Evolutionary conservation across 2,329 filamentous ascomycete genomes (phyloP).

Genomic region (Beauveria sp.): DNA sequence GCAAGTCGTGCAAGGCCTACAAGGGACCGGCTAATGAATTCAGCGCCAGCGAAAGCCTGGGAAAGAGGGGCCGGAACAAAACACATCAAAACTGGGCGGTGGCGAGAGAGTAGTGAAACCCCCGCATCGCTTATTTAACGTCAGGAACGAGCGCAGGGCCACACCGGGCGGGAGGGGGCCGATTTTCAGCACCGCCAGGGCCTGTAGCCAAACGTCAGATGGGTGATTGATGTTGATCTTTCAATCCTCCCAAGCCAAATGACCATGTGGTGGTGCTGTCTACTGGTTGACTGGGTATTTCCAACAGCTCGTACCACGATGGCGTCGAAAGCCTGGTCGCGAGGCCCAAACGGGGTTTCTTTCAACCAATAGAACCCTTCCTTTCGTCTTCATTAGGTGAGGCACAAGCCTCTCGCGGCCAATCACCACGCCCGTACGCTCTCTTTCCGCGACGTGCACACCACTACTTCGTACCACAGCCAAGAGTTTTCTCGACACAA

Average conservation of each 20-base stretch:
- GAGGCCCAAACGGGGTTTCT: not conserved
- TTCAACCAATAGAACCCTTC: not conserved
- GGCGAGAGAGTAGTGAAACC: not conserved
- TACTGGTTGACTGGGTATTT: not conserved
- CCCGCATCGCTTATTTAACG: not conserved
- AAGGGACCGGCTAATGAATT: too few species aligned
- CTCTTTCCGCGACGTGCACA: not conserved
- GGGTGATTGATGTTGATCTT: not conserved
- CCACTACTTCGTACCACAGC: not conserved
- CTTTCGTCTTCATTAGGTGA: not conserved
- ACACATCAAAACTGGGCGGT: not conserved
- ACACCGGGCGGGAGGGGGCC: not conserved
- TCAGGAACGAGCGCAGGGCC: not conserved
- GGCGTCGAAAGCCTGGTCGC: not conserved
- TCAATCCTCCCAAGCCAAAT: not conserved
- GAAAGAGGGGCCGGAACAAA: not conserved
- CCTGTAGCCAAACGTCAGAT: not conserved
- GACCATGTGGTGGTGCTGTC: not conserved
- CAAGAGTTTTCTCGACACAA: too few species aligned
- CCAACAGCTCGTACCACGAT: not conserved
- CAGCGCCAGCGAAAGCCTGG: too few species aligned
- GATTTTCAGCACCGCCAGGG: not conserved
- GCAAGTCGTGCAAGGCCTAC: too few species aligned
- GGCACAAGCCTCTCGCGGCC: conserved; percentile 3
- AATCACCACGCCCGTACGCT: conserved; percentile 1